Evolutionary conservation across 1,139 yeast species (phyloP).

Genomic region (Candida tunisiensis): DNA sequence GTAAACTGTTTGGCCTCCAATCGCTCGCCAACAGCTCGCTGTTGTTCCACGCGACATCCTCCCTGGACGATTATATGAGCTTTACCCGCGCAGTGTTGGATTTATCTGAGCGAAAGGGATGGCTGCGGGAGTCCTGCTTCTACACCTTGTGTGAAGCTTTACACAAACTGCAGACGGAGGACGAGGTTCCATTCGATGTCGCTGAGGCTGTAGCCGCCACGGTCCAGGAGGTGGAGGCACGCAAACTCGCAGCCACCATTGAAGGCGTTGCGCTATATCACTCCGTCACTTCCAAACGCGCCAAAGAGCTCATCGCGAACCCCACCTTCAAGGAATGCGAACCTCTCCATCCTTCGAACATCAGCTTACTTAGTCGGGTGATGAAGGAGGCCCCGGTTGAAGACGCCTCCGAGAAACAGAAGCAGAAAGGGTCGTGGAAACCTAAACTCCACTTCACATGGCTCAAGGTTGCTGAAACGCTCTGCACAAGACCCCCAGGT

Average conservation of each 20-base stretch:
- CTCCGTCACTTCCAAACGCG: constrained; percentile 21
- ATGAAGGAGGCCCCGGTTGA: constrained; percentile 38
- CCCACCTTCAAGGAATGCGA: constrained; percentile 51
- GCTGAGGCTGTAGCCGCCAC: constrained; percentile 18
- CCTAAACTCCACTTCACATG: constrained; percentile 76
- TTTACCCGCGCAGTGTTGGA: constrained; percentile 35
- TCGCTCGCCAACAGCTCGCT: constrained; percentile 45
- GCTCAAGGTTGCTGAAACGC: constrained; percentile 39
- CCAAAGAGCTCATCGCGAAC: constrained; percentile 16
- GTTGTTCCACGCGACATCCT: constrained; percentile 19
- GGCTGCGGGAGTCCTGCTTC: constrained; percentile 76
- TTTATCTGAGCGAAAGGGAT: constrained; percentile 48
- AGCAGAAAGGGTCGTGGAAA: constrained; percentile 55
- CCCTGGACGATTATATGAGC: constrained; percentile 15
- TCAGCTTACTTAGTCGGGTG: constrained; percentile 42
- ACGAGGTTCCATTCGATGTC: constrained; percentile 8
- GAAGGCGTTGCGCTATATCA: constrained; percentile 73
- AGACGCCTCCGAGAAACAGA: constrained; percentile 19
- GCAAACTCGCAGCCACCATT: constrained; percentile 43
- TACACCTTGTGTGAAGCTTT: constrained; percentile 49
- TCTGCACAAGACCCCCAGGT: constrained; percentile 14
- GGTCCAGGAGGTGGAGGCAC: constrained; percentile 30
- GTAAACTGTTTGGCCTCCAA: constrained; percentile 73
- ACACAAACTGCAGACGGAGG: constrained; percentile 13
- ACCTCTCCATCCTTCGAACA: constrained; percentile 57